Evolutionary conservation across 2,329 filamentous ascomycete species (phyloP).

Genomic region (Talaromyces sp.): DNA sequence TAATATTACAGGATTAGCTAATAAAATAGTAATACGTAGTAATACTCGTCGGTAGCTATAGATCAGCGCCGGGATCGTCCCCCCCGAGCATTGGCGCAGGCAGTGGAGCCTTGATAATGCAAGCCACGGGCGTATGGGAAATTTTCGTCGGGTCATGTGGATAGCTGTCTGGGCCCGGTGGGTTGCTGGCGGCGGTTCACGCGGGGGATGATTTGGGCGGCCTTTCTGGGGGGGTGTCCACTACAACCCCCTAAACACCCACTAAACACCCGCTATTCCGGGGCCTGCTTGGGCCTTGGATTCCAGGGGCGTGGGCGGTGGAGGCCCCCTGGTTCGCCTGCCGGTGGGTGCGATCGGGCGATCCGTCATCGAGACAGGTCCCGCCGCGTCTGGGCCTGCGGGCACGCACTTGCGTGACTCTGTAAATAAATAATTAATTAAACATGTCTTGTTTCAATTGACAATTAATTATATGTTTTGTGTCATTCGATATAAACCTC

Average conservation of each 20-base stretch:
- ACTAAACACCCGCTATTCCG: no score
- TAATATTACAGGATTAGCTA: neutral
- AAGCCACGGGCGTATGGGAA: conserved; percentile 8
- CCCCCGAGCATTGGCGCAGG: neutral
- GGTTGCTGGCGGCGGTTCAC: neutral
- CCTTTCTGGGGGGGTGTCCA: neutral
- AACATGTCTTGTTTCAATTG: no score
- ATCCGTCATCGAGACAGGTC: neutral
- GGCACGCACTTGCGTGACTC: conserved; percentile 7
- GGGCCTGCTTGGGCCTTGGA: neutral
- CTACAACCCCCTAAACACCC: no score
- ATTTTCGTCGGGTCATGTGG: conserved; percentile 13
- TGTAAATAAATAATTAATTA: no score
- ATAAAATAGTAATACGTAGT: neutral
- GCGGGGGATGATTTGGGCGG: neutral
- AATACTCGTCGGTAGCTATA: neutral
- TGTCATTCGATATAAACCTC: no score
- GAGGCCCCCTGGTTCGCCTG: neutral
- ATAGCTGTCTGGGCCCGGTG: neutral
- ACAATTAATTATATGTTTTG: no score
- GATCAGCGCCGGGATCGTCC: neutral
- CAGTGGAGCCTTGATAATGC: neutral
- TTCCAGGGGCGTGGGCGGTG: neutral
- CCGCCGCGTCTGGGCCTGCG: conserved; percentile 8
- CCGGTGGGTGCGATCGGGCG: neutral